phyloP scores from a whole-genome alignment of 2,329 filamentous ascomycete genomes.

The Cordyceps fumosorosea region DNA sequence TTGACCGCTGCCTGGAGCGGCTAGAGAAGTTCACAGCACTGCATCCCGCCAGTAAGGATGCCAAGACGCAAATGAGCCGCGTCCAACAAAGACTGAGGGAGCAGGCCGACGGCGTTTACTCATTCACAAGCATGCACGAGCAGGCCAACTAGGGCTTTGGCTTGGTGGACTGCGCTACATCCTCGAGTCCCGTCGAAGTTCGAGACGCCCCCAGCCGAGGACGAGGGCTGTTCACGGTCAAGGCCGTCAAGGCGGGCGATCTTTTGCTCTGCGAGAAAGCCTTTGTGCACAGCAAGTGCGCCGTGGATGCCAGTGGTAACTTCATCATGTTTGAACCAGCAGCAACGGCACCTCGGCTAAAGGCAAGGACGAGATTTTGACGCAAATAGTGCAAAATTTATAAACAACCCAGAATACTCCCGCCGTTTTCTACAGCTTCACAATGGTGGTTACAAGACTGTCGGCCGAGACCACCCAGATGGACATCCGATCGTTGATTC shows the following conservation, averaged over 20 bases:
- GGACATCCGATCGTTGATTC: conserved; percentile 37
- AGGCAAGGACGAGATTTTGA: conserved; percentile 34
- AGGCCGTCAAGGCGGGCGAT: conserved; percentile 40
- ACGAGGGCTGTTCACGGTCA: conserved; percentile 44
- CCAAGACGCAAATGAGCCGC: conserved; percentile 24
- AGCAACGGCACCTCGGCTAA: conserved; percentile 27
- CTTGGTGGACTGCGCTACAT: conserved; percentile 42
- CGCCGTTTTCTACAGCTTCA: conserved; percentile 30
- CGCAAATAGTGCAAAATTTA: conserved; percentile 38
- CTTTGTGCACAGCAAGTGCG: conserved; percentile 31
- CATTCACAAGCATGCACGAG: conserved; percentile 30
- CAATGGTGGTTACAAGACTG: conserved; percentile 33
- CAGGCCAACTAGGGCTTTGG: conserved; percentile 32
- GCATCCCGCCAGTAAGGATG: conserved; percentile 29
- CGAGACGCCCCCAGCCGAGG: conserved; percentile 34
- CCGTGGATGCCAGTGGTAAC: conserved; percentile 15
- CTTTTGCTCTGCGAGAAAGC: conserved; percentile 52
- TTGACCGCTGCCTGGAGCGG: conserved; percentile 27
- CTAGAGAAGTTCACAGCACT: conserved; percentile 25
- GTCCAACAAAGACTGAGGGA: conserved; percentile 30
- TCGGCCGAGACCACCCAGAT: conserved; percentile 24
- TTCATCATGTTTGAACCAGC: conserved; percentile 31
- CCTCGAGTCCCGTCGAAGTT: conserved; percentile 33
- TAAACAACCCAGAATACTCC: conserved; percentile 31
- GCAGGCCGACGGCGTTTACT: conserved; percentile 32